phyloP scores from a whole-genome alignment of 768 basidiomycete species.

The Pleurotus giganteus region DNA sequence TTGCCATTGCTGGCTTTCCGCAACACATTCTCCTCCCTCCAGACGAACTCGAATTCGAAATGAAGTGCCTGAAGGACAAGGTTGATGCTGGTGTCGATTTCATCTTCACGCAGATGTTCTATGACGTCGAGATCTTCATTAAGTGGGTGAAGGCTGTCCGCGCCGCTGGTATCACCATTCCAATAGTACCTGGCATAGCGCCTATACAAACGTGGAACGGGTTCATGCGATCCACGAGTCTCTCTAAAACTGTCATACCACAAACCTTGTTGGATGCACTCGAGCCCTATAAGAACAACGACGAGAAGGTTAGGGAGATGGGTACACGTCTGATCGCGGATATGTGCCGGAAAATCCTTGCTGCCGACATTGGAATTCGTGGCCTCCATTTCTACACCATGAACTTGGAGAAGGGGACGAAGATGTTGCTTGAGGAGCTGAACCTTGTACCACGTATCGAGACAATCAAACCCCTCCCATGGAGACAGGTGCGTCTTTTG shows the following conservation, averaged over 20 bases:
- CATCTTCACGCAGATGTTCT: conserved; percentile 99
- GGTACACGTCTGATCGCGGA: conserved; percentile 95
- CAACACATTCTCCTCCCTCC: conserved; percentile 73
- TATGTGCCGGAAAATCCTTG: conserved; percentile 87
- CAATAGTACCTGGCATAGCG: conserved; percentile 91
- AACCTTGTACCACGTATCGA: conserved; percentile 85
- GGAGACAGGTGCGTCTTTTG: conserved; percentile 74
- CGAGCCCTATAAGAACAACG: conserved; percentile 87
- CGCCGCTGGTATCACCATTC: conserved; percentile 82
- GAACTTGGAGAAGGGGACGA: conserved; percentile 94
- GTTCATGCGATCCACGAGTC: conserved; percentile 77
- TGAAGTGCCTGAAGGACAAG: conserved; percentile 87
- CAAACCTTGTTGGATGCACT: conserved; percentile 70
- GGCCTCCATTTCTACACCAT: conserved; percentile 97
- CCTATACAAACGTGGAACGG: conserved; percentile 98
- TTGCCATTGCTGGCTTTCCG: conserved; percentile 92
- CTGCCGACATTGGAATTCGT: conserved; percentile 75
- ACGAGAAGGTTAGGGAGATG: conserved; percentile 88
- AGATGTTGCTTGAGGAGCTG: conserved; percentile 92
- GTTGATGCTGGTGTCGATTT: conserved; percentile 87
- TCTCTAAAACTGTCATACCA: conserved; percentile 80
- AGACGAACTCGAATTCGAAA: conserved; percentile 74
- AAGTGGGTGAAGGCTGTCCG: conserved; percentile 85
- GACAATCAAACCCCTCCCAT: conserved; percentile 92
- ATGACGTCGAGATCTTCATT: conserved; percentile 89